Evolutionary conservation across 306 rosid species (phyloP).

Genomic region (Citrullus colocynthis): DNA sequence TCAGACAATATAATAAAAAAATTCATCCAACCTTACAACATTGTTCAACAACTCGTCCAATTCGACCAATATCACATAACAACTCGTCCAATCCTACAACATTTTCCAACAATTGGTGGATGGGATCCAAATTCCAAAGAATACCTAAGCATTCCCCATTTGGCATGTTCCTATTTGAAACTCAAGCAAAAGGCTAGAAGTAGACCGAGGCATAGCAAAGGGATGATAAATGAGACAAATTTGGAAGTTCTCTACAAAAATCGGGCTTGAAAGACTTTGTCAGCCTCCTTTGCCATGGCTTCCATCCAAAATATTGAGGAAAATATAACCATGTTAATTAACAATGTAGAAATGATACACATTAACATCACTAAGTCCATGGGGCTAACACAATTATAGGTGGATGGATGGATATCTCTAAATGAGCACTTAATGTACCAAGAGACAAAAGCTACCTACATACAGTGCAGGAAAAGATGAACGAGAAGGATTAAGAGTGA

Average conservation of each 20-base stretch:
- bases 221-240: not conserved
- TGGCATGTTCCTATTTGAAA: not conserved
- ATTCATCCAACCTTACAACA: no score
- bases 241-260: not conserved
- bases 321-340: not conserved
- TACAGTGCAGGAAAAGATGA: slow-evolving; percentile 2
- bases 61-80: no score
- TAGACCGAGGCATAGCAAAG: not conserved
- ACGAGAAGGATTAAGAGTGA: not conserved
- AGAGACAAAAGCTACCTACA: not conserved
- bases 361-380: not conserved
- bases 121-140: not conserved
- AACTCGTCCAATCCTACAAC: no score
- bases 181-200: not conserved
- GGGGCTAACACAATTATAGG: not conserved
- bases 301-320: not conserved
- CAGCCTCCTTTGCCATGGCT: not conserved
- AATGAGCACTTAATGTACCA: not conserved
- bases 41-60: no score
- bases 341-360: not conserved
- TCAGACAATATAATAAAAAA: no score
- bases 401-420: not conserved
- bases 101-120: not conserved
- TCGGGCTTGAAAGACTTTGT: not conserved
- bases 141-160: not conserved